phyloP scores from a whole-genome alignment of 805 yeast species.

The Lipomyces sp. region DNA sequence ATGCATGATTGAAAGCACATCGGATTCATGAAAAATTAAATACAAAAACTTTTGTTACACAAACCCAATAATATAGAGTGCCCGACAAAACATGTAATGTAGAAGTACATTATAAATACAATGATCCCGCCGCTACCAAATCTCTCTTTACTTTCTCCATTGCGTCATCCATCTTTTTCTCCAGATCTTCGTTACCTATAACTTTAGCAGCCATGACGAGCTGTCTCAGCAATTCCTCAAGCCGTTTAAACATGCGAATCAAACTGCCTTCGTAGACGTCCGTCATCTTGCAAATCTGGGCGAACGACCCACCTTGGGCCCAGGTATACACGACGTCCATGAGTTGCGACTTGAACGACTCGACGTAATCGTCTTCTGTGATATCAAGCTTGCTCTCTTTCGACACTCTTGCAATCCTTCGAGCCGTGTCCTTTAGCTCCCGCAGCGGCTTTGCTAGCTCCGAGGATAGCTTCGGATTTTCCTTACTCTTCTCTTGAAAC shows the following conservation, averaged over 20 bases:
- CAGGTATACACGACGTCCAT: conserved; percentile 97
- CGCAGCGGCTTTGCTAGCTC: conserved; percentile 91
- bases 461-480: conserved; percentile 77
- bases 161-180: conserved; percentile 83
- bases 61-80: not conserved
- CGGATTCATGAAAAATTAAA: not conserved
- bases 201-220: conserved; percentile 88
- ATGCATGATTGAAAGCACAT: not conserved
- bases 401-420: conserved; percentile 81
- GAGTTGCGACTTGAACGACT: conserved; percentile 83
- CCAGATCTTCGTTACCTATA: conserved; percentile 84
- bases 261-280: conserved; percentile 97
- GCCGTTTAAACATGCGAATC: conserved; percentile 88
- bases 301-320: conserved; percentile 95
- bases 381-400: conserved; percentile 87
- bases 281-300: conserved; percentile 97
- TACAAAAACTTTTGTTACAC: not conserved
- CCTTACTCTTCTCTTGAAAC: conserved; percentile 93
- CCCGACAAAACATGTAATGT: not conserved
- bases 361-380: conserved; percentile 88
- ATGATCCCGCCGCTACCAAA: conserved; percentile 92
- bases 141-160: conserved; percentile 78
- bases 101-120: conserved; percentile 52
- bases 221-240: conserved; percentile 90
- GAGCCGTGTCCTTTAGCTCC: conserved; percentile 85